Percentiles rank a stretch among this genome's conserved stretches.
Evolutionary conservation across 805 yeast genomes (phyloP).

Genomic region (Torulaspora microellipsoides): DNA sequence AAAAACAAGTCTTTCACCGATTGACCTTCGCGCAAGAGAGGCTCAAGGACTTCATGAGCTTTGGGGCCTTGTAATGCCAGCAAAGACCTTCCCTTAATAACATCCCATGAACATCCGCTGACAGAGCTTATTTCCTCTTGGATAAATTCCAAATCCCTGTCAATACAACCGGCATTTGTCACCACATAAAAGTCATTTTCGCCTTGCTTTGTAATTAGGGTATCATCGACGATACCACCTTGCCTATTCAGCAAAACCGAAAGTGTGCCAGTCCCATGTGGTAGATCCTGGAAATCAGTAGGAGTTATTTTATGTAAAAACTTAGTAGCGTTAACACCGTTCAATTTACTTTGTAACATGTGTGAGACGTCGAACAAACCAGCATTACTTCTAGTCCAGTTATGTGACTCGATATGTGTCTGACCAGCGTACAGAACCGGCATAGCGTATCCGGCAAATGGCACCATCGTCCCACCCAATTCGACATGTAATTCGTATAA

Average conservation of each 20-base stretch:
- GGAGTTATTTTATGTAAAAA: slow-evolving; percentile 86
- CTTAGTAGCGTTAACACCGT: slow-evolving; percentile 61
- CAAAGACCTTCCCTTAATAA: slow-evolving; percentile 62
- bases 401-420: slow-evolving; percentile 86
- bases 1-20: slow-evolving; percentile 57
- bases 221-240: slow-evolving; percentile 92
- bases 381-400: slow-evolving; percentile 84
- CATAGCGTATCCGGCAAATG: slow-evolving; percentile 95
- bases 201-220: slow-evolving; percentile 74
- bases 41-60: slow-evolving; percentile 63
- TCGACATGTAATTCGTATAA: slow-evolving; percentile 73
- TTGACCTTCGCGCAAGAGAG: slow-evolving; percentile 46
- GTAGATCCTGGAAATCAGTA: slow-evolving; percentile 60
- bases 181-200: slow-evolving; percentile 77
- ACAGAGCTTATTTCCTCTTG: slow-evolving; percentile 44
- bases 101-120: slow-evolving; percentile 36
- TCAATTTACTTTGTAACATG: slow-evolving; percentile 85
- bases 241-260: slow-evolving; percentile 68
- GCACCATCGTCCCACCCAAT: slow-evolving; percentile 86
- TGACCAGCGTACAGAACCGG: slow-evolving; percentile 86
- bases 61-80: slow-evolving; percentile 92
- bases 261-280: slow-evolving; percentile 60
- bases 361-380: slow-evolving; percentile 97
- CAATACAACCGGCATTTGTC: slow-evolving; percentile 94
- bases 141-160: slow-evolving; percentile 67